Conservation (phyloP, 2,329 filamentous ascomycete species). For the Gliomastix tumulicola region DNA sequence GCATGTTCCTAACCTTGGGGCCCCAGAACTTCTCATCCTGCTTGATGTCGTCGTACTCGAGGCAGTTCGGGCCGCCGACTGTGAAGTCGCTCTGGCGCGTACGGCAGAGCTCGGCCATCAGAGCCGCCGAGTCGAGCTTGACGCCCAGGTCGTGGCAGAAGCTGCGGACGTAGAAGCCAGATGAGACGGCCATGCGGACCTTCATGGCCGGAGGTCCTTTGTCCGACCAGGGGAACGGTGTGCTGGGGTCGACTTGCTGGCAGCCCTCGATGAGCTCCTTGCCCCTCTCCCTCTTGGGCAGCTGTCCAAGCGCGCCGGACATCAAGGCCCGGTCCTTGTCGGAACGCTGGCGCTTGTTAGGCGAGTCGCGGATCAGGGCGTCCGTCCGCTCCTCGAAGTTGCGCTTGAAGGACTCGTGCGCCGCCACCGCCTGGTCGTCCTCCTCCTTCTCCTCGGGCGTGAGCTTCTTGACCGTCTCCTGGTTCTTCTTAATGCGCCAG, state of each 20-base stretch:
- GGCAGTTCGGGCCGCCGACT: slow-evolving; percentile 60
- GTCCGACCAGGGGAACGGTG: slow-evolving; percentile 50
- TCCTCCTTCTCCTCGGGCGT: slow-evolving; percentile 48
- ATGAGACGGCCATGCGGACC: slow-evolving; percentile 87
- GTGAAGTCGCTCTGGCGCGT: slow-evolving; percentile 76
- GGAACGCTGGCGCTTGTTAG: slow-evolving; percentile 22
- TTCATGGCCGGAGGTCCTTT: slow-evolving; percentile 68
- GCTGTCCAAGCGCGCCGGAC: slow-evolving; percentile 49
- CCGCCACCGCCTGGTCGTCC: slow-evolving; percentile 46
- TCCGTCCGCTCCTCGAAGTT: slow-evolving; percentile 53
- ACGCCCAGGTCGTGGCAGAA: slow-evolving; percentile 87
- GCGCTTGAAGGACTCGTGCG: slow-evolving; percentile 50
- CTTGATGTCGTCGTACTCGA: slow-evolving; percentile 71
- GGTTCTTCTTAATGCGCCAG: slow-evolving; percentile 54
- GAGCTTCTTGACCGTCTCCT: slow-evolving; percentile 39
- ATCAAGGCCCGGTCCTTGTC: slow-evolving; percentile 36
- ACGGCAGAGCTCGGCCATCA: slow-evolving; percentile 81
- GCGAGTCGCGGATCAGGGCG: slow-evolving; percentile 45
- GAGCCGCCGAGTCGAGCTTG: slow-evolving; percentile 70
- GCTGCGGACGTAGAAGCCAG: slow-evolving; percentile 93
- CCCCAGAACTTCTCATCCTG: slow-evolving; percentile 79
- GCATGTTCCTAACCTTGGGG: slow-evolving; percentile 54
- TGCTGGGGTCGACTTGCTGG: slow-evolving; percentile 19
- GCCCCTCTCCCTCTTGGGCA: slow-evolving; percentile 27
- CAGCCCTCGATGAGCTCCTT: not conserved